Conservation (phyloP, 371 early-diverging fungal genomes). For the Coemansia linderi region DNA sequence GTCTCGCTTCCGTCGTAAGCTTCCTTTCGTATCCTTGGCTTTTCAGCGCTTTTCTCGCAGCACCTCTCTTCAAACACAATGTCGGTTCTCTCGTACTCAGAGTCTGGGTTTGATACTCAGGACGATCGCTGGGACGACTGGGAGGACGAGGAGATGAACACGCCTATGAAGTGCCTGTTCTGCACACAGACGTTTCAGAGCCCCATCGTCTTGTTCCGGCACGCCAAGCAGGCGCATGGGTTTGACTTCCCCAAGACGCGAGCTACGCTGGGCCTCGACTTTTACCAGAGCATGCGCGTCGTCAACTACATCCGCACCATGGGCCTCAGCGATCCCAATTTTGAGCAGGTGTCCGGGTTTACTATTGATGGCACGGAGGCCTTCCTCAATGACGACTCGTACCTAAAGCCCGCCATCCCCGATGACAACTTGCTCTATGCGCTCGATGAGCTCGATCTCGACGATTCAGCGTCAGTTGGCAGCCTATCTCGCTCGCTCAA, state of each 20-base stretch:
- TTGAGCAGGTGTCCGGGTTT: slow-evolving; percentile 33
- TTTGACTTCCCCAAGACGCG: slow-evolving; percentile 71
- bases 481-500: slow-evolving; percentile 33
- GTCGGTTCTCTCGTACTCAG: slow-evolving; percentile 55
- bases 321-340: slow-evolving; percentile 52
- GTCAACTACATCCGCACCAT: slow-evolving; percentile 78
- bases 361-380: slow-evolving; percentile 59
- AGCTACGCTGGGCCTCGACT: slow-evolving; percentile 66
- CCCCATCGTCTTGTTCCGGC: slow-evolving; percentile 64
- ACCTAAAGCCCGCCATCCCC: slow-evolving; percentile 74
- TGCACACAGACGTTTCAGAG: slow-evolving; percentile 60
- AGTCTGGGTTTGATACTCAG: slow-evolving; percentile 60
- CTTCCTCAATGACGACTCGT: slow-evolving; percentile 71
- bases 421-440: slow-evolving; percentile 83
- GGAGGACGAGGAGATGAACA: slow-evolving; percentile 74
- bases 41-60: neutral
- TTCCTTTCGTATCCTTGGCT: neutral
- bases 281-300: slow-evolving; percentile 82
- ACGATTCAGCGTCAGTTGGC: slow-evolving; percentile 49
- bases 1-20: neutral
- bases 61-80: slow-evolving; percentile 10
- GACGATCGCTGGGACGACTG: slow-evolving; percentile 76
- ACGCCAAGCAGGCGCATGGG: slow-evolving; percentile 63
- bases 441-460: slow-evolving; percentile 69
- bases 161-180: slow-evolving; percentile 71